A percentile compares a stretch with the other conserved stretches of the same genome.
Evolutionary conservation across 352 stramenopile species (phyloP).

Genomic region (Phytopythium sindhum): DNA sequence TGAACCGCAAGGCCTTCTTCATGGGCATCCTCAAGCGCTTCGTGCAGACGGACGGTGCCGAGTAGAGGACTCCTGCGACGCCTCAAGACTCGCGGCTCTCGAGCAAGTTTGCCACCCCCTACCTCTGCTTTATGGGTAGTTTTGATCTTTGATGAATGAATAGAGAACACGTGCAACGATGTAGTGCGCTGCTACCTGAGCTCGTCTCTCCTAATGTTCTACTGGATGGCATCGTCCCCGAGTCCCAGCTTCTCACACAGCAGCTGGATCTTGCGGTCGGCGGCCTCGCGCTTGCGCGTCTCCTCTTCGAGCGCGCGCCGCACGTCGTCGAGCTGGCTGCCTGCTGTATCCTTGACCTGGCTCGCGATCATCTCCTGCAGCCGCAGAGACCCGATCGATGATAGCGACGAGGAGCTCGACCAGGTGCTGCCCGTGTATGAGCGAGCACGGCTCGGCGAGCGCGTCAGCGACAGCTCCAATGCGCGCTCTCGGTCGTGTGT

Average conservation of each 20-base stretch:
- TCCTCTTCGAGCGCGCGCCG: constrained; percentile 26
- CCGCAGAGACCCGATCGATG: constrained; percentile 22
- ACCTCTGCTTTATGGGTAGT: background rate
- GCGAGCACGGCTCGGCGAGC: background rate
- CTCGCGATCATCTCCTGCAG: constrained; percentile 36
- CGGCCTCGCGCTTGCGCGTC: constrained; percentile 30
- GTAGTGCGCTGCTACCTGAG: no score
- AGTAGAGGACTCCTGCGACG: constrained; percentile 23
- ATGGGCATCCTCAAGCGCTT: constrained; percentile 90
- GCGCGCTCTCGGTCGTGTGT: background rate
- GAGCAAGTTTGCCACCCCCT: background rate
- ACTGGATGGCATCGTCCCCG: constrained; percentile 12
- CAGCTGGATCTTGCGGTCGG: constrained; percentile 37
- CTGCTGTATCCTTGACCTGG: constrained; percentile 32
- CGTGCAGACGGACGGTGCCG: constrained; percentile 69
- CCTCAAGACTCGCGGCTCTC: background rate
- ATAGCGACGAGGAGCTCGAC: constrained; percentile 10
- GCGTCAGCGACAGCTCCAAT: background rate
- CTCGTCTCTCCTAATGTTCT: no score
- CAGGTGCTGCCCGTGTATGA: background rate
- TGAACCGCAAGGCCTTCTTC: constrained; percentile 87
- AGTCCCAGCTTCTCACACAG: constrained; percentile 43
- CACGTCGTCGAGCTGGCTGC: constrained; percentile 25
- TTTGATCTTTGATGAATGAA: constrained; percentile 5
- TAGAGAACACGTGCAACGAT: constrained; percentile 4